Conservation (phyloP, 345 rosid genomes). For the Acer saccharum region DNA sequence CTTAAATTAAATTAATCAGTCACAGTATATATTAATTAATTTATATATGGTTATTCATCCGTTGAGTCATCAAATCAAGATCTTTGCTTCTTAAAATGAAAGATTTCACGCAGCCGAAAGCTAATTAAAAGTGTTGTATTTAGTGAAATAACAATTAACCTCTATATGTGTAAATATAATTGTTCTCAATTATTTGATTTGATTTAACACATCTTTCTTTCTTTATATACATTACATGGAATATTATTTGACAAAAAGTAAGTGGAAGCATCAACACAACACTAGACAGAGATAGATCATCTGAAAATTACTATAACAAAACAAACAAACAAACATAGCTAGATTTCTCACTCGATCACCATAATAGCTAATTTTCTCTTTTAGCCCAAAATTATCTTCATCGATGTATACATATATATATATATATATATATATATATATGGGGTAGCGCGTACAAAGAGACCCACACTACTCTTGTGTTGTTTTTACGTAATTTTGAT, state of each 20-base stretch:
- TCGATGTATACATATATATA: too few relatives aligned
- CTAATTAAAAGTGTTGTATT: conserved; percentile 11
- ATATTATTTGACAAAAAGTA: conserved; percentile 8
- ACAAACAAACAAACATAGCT: background rate
- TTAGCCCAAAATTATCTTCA: too few relatives aligned
- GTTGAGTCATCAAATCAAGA: background rate
- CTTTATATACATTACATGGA: too few relatives aligned
- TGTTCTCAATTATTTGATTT: conserved; percentile 27
- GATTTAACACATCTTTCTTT: background rate
- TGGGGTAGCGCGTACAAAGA: too few relatives aligned
- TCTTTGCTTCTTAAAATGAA: conserved; percentile 13
- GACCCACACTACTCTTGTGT: too few relatives aligned
- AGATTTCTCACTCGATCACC: too few relatives aligned
- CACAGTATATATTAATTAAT: background rate
- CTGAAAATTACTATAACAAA: background rate
- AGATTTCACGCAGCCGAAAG: conserved; percentile 12
- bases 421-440: too few relatives aligned
- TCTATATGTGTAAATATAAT: too few relatives aligned
- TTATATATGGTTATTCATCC: background rate
- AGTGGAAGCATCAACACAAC: conserved; percentile 15
- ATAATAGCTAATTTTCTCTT: too few relatives aligned
- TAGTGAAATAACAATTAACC: too few relatives aligned
- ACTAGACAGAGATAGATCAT: conserved; percentile 26
- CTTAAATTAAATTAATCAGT: conserved; percentile 3
- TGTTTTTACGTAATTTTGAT: too few relatives aligned